Evolutionary conservation across 306 rosid species (phyloP), one percentile per base, ranked within the genome.

Genomic region (Lotus japonicus): DNA sequence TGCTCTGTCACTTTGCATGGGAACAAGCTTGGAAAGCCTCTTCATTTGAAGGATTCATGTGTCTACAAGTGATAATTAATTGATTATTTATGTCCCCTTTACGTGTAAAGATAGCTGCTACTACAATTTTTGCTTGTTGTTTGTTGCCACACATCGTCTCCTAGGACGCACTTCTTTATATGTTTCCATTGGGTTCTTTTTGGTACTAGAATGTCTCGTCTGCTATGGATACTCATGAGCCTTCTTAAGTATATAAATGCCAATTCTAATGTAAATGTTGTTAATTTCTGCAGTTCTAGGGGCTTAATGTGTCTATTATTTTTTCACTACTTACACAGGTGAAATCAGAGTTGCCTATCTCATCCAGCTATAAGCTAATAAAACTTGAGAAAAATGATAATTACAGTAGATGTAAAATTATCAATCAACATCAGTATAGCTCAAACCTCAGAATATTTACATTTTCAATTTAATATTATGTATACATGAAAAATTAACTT

Each of bases 1-100:
- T 94, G 98, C 68, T 74, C 90, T 14, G 75, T 94, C 51, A 86
- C 89, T 39, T 76, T 94, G 7, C 85, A 78, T 36, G 87, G 86
- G 65, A 79, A 71, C 72, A 84, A 62, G 11, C 89, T 94, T 0
- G 98, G 89, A 48, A 94, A 85, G 41, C 86, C 68, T 70, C 81
- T 82, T 33, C 76, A 81, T 60, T 31, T 94, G 70, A 84, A 75
- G 0, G 17, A 79, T 59, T 80, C 92, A 9, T 94, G 98, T 77
- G 65, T 75, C 72, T 88, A 86, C 58, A 62, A 77, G 6, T 92
- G 36, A 31, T 26, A 68, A 86, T 49, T 31, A 18, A 49, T 48
- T 18, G 7, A 59, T 38, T 38, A 1, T 1, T 38, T 38, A 0
- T 38, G 10, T 38, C 11, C 43, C 36, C 36, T 5, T 31, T 18